Evolutionary conservation across 2,329 filamentous ascomycete genomes (phyloP).

Genomic region (Onygena corvina): DNA sequence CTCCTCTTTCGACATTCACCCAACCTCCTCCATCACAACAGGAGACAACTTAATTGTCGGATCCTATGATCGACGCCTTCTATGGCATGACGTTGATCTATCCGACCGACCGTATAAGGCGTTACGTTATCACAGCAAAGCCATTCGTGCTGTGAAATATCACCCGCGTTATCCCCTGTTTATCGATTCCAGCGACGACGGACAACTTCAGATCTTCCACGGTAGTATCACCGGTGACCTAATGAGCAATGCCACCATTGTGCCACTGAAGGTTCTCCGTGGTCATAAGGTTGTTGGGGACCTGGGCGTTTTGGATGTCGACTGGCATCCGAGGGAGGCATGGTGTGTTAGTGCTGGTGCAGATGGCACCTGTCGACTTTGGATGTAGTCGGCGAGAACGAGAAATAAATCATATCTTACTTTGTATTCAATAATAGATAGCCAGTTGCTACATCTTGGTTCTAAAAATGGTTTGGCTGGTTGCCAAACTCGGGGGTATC

Average conservation of each 20-base stretch:
- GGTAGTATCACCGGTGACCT: constrained; percentile 88
- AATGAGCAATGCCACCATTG: constrained; percentile 93
- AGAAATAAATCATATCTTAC: constrained; percentile 3
- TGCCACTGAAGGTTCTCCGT: constrained; percentile 84
- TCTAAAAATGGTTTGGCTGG: not conserved
- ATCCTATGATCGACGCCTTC: constrained; percentile 80
- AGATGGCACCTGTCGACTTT: constrained; percentile 83
- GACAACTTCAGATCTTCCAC: constrained; percentile 89
- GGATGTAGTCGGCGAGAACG: constrained; percentile 53
- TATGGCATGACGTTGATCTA: constrained; percentile 96
- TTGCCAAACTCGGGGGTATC: not conserved
- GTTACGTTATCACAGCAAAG: constrained; percentile 83
- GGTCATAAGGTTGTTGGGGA: constrained; percentile 80
- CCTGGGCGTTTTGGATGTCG: constrained; percentile 81
- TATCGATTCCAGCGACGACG: constrained; percentile 89
- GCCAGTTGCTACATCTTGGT: not conserved
- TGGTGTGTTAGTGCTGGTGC: constrained; percentile 93
- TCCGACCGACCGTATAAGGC: constrained; percentile 89
- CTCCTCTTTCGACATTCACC: constrained; percentile 83
- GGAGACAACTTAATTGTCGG: constrained; percentile 89
- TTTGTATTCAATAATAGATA: not conserved
- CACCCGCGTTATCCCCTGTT: constrained; percentile 77
- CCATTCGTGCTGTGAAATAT: constrained; percentile 78
- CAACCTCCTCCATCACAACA: constrained; percentile 75
- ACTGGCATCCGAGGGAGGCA: constrained; percentile 90